Conservation (phyloP, 176 grass and related monocot genomes). For the Alloteropsis semialata region DNA sequence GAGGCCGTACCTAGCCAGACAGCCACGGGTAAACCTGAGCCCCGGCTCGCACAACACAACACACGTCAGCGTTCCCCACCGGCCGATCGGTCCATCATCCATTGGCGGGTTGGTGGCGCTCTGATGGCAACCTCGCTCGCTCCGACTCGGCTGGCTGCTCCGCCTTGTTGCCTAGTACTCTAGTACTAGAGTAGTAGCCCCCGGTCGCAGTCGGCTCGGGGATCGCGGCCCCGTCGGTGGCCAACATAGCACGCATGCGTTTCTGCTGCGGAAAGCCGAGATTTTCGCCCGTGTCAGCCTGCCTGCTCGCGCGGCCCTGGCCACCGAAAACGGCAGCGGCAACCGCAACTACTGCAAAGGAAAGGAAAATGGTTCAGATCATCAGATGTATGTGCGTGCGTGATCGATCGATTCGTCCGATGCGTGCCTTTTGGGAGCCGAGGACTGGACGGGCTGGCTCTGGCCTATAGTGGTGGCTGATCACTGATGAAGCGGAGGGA, state of each 20-base stretch:
- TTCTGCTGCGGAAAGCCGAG: background rate
- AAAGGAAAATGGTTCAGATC: background rate
- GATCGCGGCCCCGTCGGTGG: conserved; percentile 17
- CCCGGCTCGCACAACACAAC: background rate
- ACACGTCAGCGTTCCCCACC: background rate
- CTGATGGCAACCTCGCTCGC: conserved; percentile 6
- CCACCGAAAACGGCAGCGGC: background rate
- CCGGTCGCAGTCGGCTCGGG: no score
- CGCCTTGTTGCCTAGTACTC: no score
- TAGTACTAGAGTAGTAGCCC: no score
- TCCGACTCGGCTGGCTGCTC: background rate
- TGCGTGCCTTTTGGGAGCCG: background rate
- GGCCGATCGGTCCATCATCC: background rate
- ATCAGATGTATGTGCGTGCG: background rate
- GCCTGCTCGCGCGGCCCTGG: background rate
- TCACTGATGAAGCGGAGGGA: background rate
- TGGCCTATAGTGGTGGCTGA: background rate
- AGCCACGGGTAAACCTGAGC: background rate
- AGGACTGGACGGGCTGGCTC: background rate
- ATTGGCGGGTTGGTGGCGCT: conserved; percentile 14
- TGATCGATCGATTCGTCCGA: background rate
- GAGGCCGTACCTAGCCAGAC: conserved; percentile 35
- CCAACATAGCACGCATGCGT: conserved; percentile 15
- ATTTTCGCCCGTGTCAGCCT: background rate
- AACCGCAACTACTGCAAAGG: background rate